Evolutionary conservation across 1,139 yeast species (phyloP).

Genomic region (Suhomyces kunorum): DNA sequence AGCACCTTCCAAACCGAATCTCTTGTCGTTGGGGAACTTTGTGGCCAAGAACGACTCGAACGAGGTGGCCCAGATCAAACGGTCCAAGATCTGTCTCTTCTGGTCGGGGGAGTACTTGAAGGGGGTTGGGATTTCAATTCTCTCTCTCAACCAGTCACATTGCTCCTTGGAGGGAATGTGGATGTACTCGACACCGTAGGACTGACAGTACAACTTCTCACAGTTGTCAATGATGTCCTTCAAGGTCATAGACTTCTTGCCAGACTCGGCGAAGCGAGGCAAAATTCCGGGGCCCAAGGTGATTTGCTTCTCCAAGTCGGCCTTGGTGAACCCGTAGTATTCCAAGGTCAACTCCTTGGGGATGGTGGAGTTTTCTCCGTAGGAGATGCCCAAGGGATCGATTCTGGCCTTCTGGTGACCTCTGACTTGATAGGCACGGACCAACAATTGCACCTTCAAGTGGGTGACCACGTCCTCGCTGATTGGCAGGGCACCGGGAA

Average conservation of each 20-base stretch:
- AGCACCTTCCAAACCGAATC: constrained; percentile 98
- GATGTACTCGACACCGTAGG: constrained; percentile 92
- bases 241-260: constrained; percentile 65
- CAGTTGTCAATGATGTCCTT: constrained; percentile 76
- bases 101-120: constrained; percentile 82
- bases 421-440: constrained; percentile 97
- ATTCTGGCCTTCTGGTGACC: constrained; percentile 95
- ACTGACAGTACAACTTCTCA: constrained; percentile 82
- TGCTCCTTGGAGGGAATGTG: constrained; percentile 94
- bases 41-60: constrained; percentile 91
- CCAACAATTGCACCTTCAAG: constrained; percentile 91
- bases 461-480: constrained; percentile 78
- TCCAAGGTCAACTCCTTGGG: constrained; percentile 92
- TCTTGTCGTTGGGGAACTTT: constrained; percentile 97
- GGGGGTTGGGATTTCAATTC: constrained; percentile 91
- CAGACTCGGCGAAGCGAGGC: constrained; percentile 81
- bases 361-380: constrained; percentile 61
- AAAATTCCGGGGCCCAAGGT: constrained; percentile 96
- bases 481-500: constrained; percentile 49
- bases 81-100: constrained; percentile 94
- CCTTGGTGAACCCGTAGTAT: constrained; percentile 85
- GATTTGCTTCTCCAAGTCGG: constrained; percentile 80
- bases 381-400: constrained; percentile 90
- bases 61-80: constrained; percentile 94
- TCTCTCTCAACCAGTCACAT: constrained; percentile 98